phyloP scores from a whole-genome alignment of 1,139 yeast genomes.

The Tardiomyces blankii region DNA sequence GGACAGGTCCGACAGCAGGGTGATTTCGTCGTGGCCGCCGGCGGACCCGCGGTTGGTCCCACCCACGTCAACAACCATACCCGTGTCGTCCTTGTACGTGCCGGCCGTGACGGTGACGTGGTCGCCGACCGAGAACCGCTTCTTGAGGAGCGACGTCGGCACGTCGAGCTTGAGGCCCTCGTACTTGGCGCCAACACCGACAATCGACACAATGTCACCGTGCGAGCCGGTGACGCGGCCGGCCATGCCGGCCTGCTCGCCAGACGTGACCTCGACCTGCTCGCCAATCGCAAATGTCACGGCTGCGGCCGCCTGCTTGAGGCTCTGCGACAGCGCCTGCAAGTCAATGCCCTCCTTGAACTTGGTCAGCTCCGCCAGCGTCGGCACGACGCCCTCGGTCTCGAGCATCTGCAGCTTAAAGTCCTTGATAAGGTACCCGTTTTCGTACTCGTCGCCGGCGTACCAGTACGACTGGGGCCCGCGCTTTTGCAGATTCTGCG shows the following conservation, averaged over 20 bases:
- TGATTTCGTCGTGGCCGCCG: conserved; percentile 50
- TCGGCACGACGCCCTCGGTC: conserved; percentile 78
- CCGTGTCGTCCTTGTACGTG: conserved; percentile 86
- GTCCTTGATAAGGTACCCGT: conserved; percentile 80
- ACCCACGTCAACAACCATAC: conserved; percentile 74
- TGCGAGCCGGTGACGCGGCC: conserved; percentile 70
- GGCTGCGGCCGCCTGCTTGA: conserved; percentile 51
- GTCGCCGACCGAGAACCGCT: conserved; percentile 83
- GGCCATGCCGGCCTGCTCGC: conserved; percentile 85
- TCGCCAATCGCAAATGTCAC: conserved; percentile 85
- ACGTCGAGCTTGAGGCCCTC: conserved; percentile 47
- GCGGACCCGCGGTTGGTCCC: too few relatives aligned
- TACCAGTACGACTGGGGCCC: conserved; percentile 68
- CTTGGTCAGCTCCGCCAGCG: conserved; percentile 76
- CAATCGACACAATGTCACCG: conserved; percentile 51
- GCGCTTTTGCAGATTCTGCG: conserved; percentile 49
- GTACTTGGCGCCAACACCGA: conserved; percentile 41
- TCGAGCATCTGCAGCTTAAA: conserved; percentile 74
- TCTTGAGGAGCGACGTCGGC: conserved; percentile 72
- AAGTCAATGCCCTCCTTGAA: conserved; percentile 82
- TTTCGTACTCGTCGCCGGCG: conserved; percentile 78
- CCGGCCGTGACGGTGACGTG: conserved; percentile 92
- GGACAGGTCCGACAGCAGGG: conserved; percentile 81
- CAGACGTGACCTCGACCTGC: conserved; percentile 79
- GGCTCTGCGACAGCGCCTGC: conserved; percentile 71